Evolutionary conservation across 1,139 yeast genomes (phyloP), one percentile per base, ranked within the genome.

Genomic region (Yamadazyma sp.): DNA sequence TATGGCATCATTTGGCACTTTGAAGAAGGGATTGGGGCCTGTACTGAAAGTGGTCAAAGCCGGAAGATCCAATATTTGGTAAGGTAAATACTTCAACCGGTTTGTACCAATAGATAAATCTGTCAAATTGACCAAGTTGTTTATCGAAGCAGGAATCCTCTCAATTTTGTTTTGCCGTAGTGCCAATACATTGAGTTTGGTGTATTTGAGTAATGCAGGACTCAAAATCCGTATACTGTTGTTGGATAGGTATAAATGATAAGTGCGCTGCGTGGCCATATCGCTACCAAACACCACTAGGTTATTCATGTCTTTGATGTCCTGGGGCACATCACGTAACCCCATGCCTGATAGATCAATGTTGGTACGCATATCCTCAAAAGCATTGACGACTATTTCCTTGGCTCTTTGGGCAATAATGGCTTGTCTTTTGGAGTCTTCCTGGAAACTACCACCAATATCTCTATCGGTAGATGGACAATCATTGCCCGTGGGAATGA

Each of bases 21-120:
- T 43, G 10, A 64, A 33, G 38, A 53, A 70, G 2, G 76, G 74
- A 41, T 71, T 71, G 3, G 77, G 77, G 0, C 77, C 75, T 3
- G 75, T 70, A 25, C 67, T 55, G 33, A 71, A 66, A 2, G 59
- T 62, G 5, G 48, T 45, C 22, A 71, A 50, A 1, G 51, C 46
- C 1, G 62, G 56, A 18, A 71, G 54, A 0, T 61, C 51, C 20
- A 71, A 53, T 2, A 71, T 59, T 40, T 67, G 67, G 35, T 53
- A 53, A 1, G 76, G 76, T 9, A 70, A 51, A 42, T 50, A 64
- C 29, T 54, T 52, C 16, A 71, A 42, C 27, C 67, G 47, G 44
- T 71, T 71, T 3, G 69, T 56, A 5, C 73, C 72, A 32, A 71
- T 50, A 6, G 71, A 62, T 31, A 71, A 53, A 44, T 71, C 76